A percentile compares a stretch with the other conserved stretches of the same genome.
Evolutionary conservation across 2,329 filamentous ascomycete genomes (phyloP).

Genomic region (Cordyceps javanica): DNA sequence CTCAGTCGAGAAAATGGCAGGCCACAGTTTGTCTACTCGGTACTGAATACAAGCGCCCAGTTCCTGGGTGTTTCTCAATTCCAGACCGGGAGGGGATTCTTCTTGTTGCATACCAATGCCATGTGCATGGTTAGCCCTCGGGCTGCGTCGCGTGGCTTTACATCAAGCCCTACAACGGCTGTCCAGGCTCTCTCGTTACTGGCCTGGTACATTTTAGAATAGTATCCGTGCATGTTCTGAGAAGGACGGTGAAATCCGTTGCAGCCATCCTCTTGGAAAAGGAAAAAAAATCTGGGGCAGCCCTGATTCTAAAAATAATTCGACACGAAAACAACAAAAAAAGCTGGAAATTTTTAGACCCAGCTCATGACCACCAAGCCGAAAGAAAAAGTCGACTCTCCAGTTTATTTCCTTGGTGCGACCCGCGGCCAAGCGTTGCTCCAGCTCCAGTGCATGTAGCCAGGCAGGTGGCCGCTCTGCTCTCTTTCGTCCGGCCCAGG

Average conservation of each 20-base stretch:
- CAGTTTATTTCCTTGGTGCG: background rate
- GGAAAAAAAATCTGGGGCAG: background rate
- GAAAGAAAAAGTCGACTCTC: background rate
- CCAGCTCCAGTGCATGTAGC: background rate
- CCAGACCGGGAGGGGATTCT: too few species aligned
- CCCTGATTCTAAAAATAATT: conserved; percentile 4
- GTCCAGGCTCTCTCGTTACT: background rate
- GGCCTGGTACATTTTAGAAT: background rate
- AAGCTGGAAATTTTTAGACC: background rate
- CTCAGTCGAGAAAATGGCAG: too few species aligned
- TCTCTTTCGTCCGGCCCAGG: background rate
- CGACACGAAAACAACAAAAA: background rate
- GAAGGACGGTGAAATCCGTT: too few species aligned
- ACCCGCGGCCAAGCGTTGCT: background rate
- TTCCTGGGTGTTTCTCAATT: too few species aligned
- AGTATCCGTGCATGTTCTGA: background rate
- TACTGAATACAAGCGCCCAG: too few species aligned
- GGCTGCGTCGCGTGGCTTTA: too few species aligned
- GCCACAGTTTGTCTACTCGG: too few species aligned
- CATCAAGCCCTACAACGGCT: too few species aligned
- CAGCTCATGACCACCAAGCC: background rate
- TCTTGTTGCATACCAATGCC: too few species aligned
- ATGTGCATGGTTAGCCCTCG: too few species aligned
- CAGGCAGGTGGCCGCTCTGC: background rate
- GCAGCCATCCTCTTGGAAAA: background rate